A percentile compares a stretch with the other conserved stretches of the same genome.
Conservation (phyloP, 2,329 filamentous ascomycete genomes). For the Stagonosporopsis vannaccii region DNA sequence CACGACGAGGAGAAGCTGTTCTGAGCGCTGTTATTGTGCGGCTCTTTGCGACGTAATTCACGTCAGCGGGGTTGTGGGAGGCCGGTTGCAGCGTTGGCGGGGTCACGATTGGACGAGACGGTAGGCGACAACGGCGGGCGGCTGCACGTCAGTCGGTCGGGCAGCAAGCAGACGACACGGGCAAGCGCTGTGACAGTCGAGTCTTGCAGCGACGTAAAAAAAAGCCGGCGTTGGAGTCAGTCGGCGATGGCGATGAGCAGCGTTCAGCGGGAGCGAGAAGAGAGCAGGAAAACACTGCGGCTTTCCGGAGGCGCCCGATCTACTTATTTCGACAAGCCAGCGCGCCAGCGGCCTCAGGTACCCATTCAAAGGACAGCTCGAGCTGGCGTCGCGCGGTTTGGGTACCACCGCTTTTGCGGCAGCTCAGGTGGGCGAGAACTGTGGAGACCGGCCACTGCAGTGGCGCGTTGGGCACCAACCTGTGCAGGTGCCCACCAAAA, state of each 20-base stretch:
- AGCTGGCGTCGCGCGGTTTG: constrained; percentile 34
- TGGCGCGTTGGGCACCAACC: constrained; percentile 42
- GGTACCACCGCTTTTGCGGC: constrained; percentile 36
- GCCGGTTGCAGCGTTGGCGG: constrained; percentile 32
- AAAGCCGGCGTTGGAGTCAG: constrained; percentile 9
- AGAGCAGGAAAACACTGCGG: constrained; percentile 20
- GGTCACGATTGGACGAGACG: constrained; percentile 35
- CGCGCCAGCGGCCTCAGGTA: constrained; percentile 31
- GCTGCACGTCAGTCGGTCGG: constrained; percentile 46
- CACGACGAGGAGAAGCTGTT: constrained; percentile 1
- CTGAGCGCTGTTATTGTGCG: constrained; percentile 31
- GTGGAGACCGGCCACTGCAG: constrained; percentile 31
- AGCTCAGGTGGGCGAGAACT: constrained; percentile 34
- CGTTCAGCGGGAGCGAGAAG: constrained; percentile 21
- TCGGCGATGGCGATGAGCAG: constrained; percentile 17
- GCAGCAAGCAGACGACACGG: constrained; percentile 36
- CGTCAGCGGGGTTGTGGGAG: constrained; percentile 29
- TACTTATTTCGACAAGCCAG: constrained; percentile 33
- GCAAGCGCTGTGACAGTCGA: constrained; percentile 17
- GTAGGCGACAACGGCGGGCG: constrained; percentile 29
- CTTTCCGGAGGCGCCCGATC: constrained; percentile 34
- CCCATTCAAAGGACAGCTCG: constrained; percentile 33
- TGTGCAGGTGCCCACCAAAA: constrained; percentile 25
- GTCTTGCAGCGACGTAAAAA: constrained; percentile 27
- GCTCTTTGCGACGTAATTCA: constrained; percentile 36